Conservation (phyloP, 768 basidiomycete species). For the Kwoniella sp. region DNA sequence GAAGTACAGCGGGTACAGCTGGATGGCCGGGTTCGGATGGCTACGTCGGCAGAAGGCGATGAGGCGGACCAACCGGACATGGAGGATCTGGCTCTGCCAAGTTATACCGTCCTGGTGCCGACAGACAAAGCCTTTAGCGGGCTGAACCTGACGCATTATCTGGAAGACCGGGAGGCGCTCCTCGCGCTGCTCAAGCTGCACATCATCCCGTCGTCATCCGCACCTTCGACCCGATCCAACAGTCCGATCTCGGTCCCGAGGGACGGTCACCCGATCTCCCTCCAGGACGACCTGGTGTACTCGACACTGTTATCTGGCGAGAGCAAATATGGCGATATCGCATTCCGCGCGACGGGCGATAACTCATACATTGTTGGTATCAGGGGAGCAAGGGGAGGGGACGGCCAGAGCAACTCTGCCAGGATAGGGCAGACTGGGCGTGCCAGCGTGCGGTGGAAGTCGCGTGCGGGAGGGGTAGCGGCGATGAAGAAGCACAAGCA, state of each 20-base stretch:
- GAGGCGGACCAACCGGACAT: slow-evolving; percentile 17
- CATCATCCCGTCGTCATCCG: slow-evolving; percentile 45
- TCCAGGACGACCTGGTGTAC: slow-evolving; percentile 70
- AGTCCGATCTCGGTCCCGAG: slow-evolving; percentile 39
- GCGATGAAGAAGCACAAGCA: slow-evolving; percentile 56
- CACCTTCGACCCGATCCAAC: slow-evolving; percentile 1
- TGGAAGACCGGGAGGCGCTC: slow-evolving; percentile 40
- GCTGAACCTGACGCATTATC: slow-evolving; percentile 66
- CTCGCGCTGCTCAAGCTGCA: slow-evolving; percentile 50
- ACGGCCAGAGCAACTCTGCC: slow-evolving; percentile 51
- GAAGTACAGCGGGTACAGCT: slow-evolving; percentile 24
- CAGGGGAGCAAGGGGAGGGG: slow-evolving; percentile 50
- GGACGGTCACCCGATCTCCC: slow-evolving; percentile 67
- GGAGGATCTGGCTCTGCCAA: slow-evolving; percentile 26
- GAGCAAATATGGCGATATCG: slow-evolving; percentile 73
- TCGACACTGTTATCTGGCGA: slow-evolving; percentile 59
- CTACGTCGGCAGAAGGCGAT: not conserved
- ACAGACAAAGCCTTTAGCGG: slow-evolving; percentile 86
- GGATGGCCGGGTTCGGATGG: slow-evolving; percentile 14
- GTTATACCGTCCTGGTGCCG: slow-evolving; percentile 89
- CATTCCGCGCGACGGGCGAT: slow-evolving; percentile 60
- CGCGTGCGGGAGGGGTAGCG: slow-evolving; percentile 51
- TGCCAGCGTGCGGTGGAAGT: slow-evolving; percentile 57
- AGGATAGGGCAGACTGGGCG: slow-evolving; percentile 49
- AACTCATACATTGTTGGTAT: slow-evolving; percentile 53